Conservation (phyloP, 129 eudicot genomes). For the Tagetes patula region DNA sequence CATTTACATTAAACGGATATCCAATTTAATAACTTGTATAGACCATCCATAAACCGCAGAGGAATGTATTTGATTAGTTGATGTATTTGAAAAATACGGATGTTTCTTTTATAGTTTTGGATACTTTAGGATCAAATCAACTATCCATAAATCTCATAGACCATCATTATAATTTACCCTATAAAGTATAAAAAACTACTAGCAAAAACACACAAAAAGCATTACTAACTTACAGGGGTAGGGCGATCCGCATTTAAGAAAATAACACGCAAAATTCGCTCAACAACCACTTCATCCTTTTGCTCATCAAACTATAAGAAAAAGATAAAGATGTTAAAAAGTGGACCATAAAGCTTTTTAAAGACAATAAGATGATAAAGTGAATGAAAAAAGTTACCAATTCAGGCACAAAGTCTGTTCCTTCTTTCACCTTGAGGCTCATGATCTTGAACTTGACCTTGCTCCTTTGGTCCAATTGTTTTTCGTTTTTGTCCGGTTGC, state of each 20-base stretch:
- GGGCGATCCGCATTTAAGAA: constrained; percentile 70
- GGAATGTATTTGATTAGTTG: too few species aligned
- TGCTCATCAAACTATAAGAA: constrained; percentile 69
- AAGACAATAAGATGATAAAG: neutral
- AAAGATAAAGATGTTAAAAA: neutral
- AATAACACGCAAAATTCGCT: constrained; percentile 58
- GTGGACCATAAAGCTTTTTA: neutral
- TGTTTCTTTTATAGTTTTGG: neutral
- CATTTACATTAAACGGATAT: neutral
- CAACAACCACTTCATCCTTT: constrained; percentile 65
- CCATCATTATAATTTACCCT: neutral
- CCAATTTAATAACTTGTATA: too few species aligned
- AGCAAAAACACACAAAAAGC: too few species aligned
- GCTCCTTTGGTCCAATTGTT: constrained; percentile 50
- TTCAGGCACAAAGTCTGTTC: constrained; percentile 77
- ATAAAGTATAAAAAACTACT: neutral
- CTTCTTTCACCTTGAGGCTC: constrained; percentile 81
- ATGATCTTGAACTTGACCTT: constrained; percentile 80
- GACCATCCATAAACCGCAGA: too few species aligned
- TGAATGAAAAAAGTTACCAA: constrained; percentile 49
- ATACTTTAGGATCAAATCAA: neutral
- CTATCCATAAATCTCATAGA: neutral
- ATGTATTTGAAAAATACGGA: neutral
- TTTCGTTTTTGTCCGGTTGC: constrained; percentile 76
- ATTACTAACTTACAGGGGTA: constrained; percentile 54